phyloP scores from a whole-genome alignment of 73 alveolate genomes.

The Tetrahymena elliotti region DNA sequence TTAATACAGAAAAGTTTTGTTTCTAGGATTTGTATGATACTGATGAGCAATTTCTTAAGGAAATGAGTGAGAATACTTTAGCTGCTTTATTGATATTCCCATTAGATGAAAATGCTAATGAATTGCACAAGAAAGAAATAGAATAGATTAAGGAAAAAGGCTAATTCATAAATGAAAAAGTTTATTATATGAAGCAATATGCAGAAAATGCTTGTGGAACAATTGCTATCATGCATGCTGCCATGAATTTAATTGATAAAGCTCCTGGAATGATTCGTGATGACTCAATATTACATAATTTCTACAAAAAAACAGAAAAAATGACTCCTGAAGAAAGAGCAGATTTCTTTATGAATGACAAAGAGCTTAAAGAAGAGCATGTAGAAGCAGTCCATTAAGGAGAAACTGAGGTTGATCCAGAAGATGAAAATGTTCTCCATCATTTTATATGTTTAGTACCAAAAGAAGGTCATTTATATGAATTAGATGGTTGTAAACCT shows the following conservation, averaged over 20 bases:
- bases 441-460: not conserved
- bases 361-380: not conserved
- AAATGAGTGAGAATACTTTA: constrained; percentile 13
- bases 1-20: constrained; percentile 4
- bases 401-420: not conserved
- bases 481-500: not conserved
- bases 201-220: constrained; percentile 59
- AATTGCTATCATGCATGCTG: constrained; percentile 34
- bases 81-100: constrained; percentile 44
- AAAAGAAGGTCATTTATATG: not conserved
- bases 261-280: not conserved
- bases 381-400: not conserved
- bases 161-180: not conserved
- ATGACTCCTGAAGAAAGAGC: not conserved
- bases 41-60: constrained; percentile 19
- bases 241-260: constrained; percentile 13
- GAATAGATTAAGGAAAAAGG: constrained; percentile 10
- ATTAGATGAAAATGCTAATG: constrained; percentile 12
- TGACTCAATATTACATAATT: not conserved
- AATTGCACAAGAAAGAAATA: constrained; percentile 6
- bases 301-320: not conserved
- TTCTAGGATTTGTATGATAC: constrained; percentile 23
- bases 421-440: not conserved
- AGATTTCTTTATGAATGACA: not conserved
- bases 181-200: constrained; percentile 47